phyloP scores from a whole-genome alignment of 768 basidiomycete species.

The Pilatotrama ljubarskyi region DNA sequence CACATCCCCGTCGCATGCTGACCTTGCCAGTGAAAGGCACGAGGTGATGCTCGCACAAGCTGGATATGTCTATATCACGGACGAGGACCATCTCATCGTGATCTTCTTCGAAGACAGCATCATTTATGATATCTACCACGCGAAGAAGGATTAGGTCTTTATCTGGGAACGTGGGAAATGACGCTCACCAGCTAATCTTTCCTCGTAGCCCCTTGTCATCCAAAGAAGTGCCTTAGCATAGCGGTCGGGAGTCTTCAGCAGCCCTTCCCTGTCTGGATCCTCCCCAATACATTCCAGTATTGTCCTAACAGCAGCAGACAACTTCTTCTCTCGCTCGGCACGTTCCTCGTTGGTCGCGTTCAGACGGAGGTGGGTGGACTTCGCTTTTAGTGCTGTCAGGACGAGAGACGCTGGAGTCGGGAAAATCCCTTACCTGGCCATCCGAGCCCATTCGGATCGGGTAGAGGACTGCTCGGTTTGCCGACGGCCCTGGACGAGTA shows the following conservation, averaged over 20 bases:
- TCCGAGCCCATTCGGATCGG: constrained; percentile 74
- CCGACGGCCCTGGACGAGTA: constrained; percentile 33
- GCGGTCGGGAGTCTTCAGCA: constrained; percentile 88
- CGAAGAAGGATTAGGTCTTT: neutral
- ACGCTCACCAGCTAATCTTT: constrained; percentile 75
- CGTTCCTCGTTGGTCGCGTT: constrained; percentile 78
- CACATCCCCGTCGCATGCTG: neutral
- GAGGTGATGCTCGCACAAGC: constrained; percentile 97
- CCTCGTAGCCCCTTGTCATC: constrained; percentile 99
- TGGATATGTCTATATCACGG: constrained; percentile 94
- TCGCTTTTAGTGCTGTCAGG: constrained; percentile 53
- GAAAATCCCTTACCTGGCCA: constrained; percentile 74
- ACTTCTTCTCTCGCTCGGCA: constrained; percentile 67
- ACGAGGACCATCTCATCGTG: constrained; percentile 99
- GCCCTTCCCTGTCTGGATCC: constrained; percentile 93
- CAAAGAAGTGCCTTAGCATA: constrained; percentile 97
- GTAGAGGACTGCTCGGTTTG: constrained; percentile 35
- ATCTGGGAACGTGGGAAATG: neutral
- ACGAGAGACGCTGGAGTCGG: neutral
- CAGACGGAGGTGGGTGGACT: constrained; percentile 84
- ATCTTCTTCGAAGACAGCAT: constrained; percentile 97
- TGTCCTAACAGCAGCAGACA: constrained; percentile 83
- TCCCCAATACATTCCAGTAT: constrained; percentile 98
- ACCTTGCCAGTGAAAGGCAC: constrained; percentile 98
- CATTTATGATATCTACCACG: constrained; percentile 88